Evolutionary conservation across 2,329 filamentous ascomycete genomes (phyloP), one percentile per base, ranked within the genome.

Genomic region (Fusarium albidum): DNA sequence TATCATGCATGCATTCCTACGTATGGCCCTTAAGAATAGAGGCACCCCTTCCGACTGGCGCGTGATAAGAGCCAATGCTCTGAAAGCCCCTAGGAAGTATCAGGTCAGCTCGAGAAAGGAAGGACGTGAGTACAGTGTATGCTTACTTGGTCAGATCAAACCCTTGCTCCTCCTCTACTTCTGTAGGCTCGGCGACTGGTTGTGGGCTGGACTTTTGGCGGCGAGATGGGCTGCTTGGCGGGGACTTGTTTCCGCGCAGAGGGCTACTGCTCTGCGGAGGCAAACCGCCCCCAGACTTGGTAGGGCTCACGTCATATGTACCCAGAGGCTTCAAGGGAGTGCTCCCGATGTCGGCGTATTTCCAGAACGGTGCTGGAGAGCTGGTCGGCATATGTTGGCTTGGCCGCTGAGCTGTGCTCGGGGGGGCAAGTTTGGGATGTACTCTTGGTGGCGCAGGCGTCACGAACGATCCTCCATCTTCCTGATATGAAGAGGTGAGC

Each of bases 331-430:
- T 78, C 46, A 90, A 77, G 2, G 90, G 90, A 3, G 90, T 93
- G 71, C 86, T 91, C 21, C 84, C 83, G 53, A 91, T 83, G 61
- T 92, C 89, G 33, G 89, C 87, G 72, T 90, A 95, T 71, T 91
- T 92, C 91, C 91, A 96, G 72, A 96, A 95, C 0, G 91, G 90
- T 1, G 91, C 91, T 0, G 91, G 91, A 27, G 89, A 92, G 64
- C 88, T 92, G 38, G 91, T 92, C 28, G 91, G 90, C 83, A 94
- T 92, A 71, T 92, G 91, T 67, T 92, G 89, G 68, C 89, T 93
- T 9, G 91, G 91, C 49, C 90, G 81, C 69, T 93, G 89, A 6
- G 89, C 86, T 6, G 91, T 94, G 66, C 89, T 92, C 0, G 91
- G 90, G 26, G 91, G 91, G 1, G 88, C 90, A 33, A 94, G 81